A percentile compares a stretch with the other conserved stretches of the same genome.
phyloP scores from a whole-genome alignment of 2,329 filamentous ascomycete species.

The Aspergillus luchuensis region DNA sequence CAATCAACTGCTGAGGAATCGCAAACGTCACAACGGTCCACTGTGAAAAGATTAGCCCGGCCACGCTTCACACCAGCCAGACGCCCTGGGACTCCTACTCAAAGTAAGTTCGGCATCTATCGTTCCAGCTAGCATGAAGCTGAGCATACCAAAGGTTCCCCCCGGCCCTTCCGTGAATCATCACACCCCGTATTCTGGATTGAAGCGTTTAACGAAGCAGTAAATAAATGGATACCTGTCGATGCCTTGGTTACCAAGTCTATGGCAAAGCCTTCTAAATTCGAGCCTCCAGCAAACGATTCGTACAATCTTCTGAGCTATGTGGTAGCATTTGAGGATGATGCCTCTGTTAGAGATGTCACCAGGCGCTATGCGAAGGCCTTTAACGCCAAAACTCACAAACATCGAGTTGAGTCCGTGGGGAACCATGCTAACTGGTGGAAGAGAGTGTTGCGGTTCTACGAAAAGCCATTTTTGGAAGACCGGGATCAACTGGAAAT shows the following conservation, averaged over 20 bases:
- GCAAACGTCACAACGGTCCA: constrained; percentile 18
- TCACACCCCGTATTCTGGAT: constrained; percentile 89
- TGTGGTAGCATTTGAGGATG: constrained; percentile 79
- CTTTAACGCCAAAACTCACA: constrained; percentile 87
- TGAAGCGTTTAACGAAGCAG: constrained; percentile 80
- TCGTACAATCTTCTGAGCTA: constrained; percentile 77
- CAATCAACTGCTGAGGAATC: constrained; percentile 32
- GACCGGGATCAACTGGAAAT: constrained; percentile 85
- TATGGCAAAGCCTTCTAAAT: constrained; percentile 70
- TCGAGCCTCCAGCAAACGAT: constrained; percentile 84
- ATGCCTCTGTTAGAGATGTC: constrained; percentile 78
- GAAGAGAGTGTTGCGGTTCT: constrained; percentile 47
- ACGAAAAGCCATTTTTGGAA: constrained; percentile 46
- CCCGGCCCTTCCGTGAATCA: constrained; percentile 64
- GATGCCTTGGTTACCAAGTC: constrained; percentile 81
- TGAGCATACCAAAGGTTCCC: constrained; percentile 34
- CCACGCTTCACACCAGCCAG: constrained; percentile 35
- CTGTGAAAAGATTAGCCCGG: constrained; percentile 37
- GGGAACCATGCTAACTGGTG: constrained; percentile 60
- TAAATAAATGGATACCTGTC: constrained; percentile 88
- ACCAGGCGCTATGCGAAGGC: constrained; percentile 85
- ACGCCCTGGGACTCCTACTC: constrained; percentile 18
- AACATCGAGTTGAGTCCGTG: constrained; percentile 72
- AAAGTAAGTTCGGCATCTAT: constrained; percentile 22
- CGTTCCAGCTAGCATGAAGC: neutral